These are phyloP conservation scores for Penicillium thymicola DNA, from an alignment of 2,329 filamentous ascomycete species.

Conservation along the genomic window DNA sequence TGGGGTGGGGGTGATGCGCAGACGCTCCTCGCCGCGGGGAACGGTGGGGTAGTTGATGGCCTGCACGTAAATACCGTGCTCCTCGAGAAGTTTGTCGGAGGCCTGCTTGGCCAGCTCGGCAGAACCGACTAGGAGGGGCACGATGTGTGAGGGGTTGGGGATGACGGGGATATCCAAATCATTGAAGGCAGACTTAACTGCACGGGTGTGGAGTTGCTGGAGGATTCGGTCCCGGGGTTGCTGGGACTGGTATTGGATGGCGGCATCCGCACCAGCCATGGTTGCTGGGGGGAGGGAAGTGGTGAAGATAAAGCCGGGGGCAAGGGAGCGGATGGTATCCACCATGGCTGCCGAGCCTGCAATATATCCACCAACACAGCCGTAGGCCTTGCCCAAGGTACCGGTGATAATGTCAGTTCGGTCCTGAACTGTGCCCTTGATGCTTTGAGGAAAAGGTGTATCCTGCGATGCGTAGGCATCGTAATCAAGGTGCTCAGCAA, in stretches of 20 bases:
- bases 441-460: constrained; percentile 47
- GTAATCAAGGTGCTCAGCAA: constrained; percentile 95
- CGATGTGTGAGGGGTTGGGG: constrained; percentile 94
- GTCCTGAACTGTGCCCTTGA: constrained; percentile 82
- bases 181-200: constrained; percentile 80
- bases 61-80: constrained; percentile 95
- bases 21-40: constrained; percentile 92
- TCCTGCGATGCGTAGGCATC: constrained; percentile 75
- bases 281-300: constrained; percentile 93
- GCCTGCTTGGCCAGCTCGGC: constrained; percentile 89
- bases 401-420: constrained; percentile 97
- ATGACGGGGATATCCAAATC: constrained; percentile 90
- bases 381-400: constrained; percentile 95
- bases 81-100: constrained; percentile 83
- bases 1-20: constrained; percentile 93
- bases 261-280: constrained; percentile 88
- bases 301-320: constrained; percentile 98
- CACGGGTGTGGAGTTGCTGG: constrained; percentile 93
- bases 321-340: constrained; percentile 88
- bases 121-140: constrained; percentile 90
- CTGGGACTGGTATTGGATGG: constrained; percentile 89
- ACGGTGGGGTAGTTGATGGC: constrained; percentile 99
- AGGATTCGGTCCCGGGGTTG: constrained; percentile 83
- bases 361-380: constrained; percentile 96
- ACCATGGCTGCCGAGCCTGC: constrained; percentile 83